These are phyloP conservation scores for Rhizopogon vinicolor DNA, from an alignment of 768 basidiomycete species.

Conservation along the genomic window DNA sequence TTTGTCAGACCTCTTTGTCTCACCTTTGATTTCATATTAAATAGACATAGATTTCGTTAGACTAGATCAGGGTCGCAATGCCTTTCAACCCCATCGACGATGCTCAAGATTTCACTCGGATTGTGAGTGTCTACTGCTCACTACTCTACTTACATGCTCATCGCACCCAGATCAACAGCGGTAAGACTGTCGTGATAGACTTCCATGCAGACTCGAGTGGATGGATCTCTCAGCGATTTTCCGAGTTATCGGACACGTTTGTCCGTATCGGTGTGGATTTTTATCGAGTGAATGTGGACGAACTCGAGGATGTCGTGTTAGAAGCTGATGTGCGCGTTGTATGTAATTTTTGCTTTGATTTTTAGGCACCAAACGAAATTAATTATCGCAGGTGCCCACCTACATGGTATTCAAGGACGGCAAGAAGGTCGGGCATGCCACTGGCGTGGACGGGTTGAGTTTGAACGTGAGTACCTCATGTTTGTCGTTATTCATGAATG, in stretches of 20 bases:
- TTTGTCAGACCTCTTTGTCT: neutral
- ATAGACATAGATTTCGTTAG: neutral
- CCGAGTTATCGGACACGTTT: slow-evolving; percentile 16
- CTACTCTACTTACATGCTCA: neutral
- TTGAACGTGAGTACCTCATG: slow-evolving; percentile 18
- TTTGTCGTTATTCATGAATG: neutral
- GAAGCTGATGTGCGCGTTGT: slow-evolving; percentile 64
- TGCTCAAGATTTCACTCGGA: slow-evolving; percentile 12
- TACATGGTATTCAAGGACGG: slow-evolving; percentile 28
- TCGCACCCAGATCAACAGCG: slow-evolving; percentile 20
- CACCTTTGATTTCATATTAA: neutral
- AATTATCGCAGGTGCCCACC: slow-evolving; percentile 16
- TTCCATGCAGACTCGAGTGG: slow-evolving; percentile 15
- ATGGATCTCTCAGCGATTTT: slow-evolving; percentile 12
- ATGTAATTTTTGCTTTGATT: slow-evolving; percentile 16
- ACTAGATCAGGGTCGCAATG: slow-evolving; percentile 6
- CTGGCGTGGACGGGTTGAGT: slow-evolving; percentile 21
- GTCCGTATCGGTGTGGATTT: slow-evolving; percentile 41
- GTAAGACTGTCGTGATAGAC: slow-evolving; percentile 19
- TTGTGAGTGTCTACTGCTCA: slow-evolving; percentile 10
- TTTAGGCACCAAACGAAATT: neutral
- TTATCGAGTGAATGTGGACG: slow-evolving; percentile 75
- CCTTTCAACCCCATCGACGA: slow-evolving; percentile 13
- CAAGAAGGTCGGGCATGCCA: slow-evolving; percentile 18
- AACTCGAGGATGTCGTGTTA: slow-evolving; percentile 43